Evolutionary conservation across 768 basidiomycete genomes (phyloP), one percentile per base, ranked within the genome.

Genomic region (Termitomyces heimii): DNA sequence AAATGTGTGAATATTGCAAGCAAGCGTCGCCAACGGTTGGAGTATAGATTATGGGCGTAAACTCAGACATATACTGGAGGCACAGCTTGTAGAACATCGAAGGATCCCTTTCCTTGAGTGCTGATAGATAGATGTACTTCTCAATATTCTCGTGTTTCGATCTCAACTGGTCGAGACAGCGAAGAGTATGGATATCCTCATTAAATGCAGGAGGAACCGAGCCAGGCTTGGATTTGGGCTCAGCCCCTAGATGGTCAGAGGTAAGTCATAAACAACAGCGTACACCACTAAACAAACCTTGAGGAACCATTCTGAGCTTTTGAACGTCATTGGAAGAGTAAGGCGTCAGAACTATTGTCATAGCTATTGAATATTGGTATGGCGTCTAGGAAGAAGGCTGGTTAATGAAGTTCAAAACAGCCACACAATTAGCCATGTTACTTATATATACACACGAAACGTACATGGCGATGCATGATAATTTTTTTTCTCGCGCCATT

Each of bases 1-100:
- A 92, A 61, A 86, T 92, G 59, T 87, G 83, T 22, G 86, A 89
- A 73, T 83, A 94, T 65, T 91, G 86, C 62, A 91, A 68, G 67
- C 92, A 94, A 3, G 93, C 94, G 64, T 95, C 92, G 26, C 94
- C 94, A 29, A 96, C 92, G 14, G 90, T 92, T 0, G 94, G 94
- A 0, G 94, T 96, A 69, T 95, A 96, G 55, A 96, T 92, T 43
- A 94, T 78, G 14, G 94, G 93, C 64, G 78, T 76, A 76, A 82
- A 75, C 63, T 82, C 89, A 29, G 82, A 64, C 82, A 93, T 84
- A 67, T 92, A 78, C 44, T 78, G 76, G 44, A 88, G 70, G 69
- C 89, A 86, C 14, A 94, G 76, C 47, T 78, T 79, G 73, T 92
- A 96, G 73, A 94, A 97, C 69, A 88, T 81, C 46, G 77, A 69